These are phyloP conservation scores for Zygnema cylindricum DNA, from an alignment of 139 green algal genomes.

Conservation along the genomic window DNA sequence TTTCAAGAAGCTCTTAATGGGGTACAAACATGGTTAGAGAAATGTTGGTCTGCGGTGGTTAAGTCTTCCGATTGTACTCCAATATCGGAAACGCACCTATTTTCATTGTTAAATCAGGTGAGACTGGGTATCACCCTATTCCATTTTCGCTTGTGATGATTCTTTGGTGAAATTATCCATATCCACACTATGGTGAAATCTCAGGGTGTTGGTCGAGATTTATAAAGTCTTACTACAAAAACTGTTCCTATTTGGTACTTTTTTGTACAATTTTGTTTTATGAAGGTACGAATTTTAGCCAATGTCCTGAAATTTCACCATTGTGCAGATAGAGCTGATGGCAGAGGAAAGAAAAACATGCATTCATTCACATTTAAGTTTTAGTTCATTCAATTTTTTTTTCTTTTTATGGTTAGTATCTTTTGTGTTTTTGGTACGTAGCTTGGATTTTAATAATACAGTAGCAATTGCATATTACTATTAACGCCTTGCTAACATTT, in stretches of 20 bases:
- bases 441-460: too few relatives aligned
- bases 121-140: neutral
- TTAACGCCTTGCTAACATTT: too few relatives aligned
- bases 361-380: neutral
- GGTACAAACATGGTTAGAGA: neutral
- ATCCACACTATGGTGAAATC: too few relatives aligned
- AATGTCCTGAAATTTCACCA: too few relatives aligned
- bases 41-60: neutral
- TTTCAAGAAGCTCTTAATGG: neutral
- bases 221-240: neutral
- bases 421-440: too few relatives aligned
- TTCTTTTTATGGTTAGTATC: too few relatives aligned
- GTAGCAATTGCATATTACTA: too few relatives aligned
- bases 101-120: neutral
- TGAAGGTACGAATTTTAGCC: neutral
- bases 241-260: neutral
- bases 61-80: too few relatives aligned
- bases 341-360: conserved; percentile 7
- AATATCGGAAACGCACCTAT: neutral
- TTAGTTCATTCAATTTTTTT: too few relatives aligned
- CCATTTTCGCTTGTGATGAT: neutral
- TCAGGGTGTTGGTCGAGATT: neutral
- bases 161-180: neutral
- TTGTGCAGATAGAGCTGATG: too few relatives aligned
- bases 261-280: conserved; percentile 5